phyloP scores from a whole-genome alignment of 177 flowering plant genomes.

The Vitis hybrid region DNA sequence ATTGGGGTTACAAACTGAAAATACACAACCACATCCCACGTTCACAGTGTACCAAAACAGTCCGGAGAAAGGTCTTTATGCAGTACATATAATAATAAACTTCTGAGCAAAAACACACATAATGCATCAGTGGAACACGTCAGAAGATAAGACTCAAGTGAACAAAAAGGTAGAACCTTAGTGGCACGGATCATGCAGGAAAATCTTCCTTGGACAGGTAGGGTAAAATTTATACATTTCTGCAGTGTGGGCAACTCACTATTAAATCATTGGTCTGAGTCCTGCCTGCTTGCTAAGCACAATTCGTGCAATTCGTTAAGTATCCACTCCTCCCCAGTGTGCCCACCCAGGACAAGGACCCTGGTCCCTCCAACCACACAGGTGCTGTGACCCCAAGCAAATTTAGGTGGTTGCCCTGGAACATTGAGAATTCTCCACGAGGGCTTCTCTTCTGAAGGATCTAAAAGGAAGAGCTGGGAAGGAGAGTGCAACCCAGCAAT shows the following conservation, averaged over 20 bases:
- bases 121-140: background rate
- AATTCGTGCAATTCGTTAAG: constrained; percentile 74
- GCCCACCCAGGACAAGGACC: constrained; percentile 70
- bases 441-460: constrained; percentile 75
- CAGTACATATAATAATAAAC: background rate
- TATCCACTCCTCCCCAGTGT: constrained; percentile 77
- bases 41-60: no score
- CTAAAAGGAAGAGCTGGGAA: constrained; percentile 68
- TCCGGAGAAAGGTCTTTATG: no score
- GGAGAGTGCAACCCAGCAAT: constrained; percentile 73
- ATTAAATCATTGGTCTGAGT: constrained; percentile 25
- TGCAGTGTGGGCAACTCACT: background rate
- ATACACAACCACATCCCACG: no score
- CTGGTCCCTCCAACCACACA: constrained; percentile 79
- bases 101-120: background rate
- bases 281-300: constrained; percentile 65
- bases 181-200: background rate
- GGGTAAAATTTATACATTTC: background rate
- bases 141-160: background rate
- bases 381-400: constrained; percentile 84
- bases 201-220: constrained; percentile 4
- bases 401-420: constrained; percentile 74
- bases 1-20: no score
- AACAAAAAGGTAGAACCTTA: constrained; percentile 1
- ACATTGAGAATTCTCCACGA: constrained; percentile 72